A percentile compares a stretch with the other conserved stretches of the same genome.
phyloP scores from a whole-genome alignment of 192 early-diverging fungal species.

The Gryganskiella cystojenkinii region DNA sequence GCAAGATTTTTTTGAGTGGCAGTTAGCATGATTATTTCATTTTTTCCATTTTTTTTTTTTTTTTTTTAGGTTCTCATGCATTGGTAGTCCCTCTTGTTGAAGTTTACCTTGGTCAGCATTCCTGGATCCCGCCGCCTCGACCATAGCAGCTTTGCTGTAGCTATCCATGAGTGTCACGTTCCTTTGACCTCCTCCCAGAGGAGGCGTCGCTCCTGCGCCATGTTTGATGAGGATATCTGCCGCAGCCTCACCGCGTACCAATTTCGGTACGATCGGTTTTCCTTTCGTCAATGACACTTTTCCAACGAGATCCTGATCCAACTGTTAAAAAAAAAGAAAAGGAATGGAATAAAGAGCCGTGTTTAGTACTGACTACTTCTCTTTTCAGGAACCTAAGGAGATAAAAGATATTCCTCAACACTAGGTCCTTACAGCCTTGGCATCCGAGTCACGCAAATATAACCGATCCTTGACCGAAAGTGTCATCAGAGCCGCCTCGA shows the following conservation, averaged over 20 bases:
- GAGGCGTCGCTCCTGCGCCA: neutral
- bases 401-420: no score
- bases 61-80: no score
- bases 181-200: neutral
- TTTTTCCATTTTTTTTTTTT: no score
- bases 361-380: no score
- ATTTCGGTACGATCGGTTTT: slow-evolving; percentile 44
- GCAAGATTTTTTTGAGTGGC: neutral
- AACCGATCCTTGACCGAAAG: slow-evolving; percentile 38
- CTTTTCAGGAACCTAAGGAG: no score
- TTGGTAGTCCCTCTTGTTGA: no score
- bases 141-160: slow-evolving; percentile 10
- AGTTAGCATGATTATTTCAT: no score
- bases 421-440: slow-evolving; percentile 16
- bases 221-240: slow-evolving; percentile 38
- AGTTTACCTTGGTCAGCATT: neutral
- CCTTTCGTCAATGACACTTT: slow-evolving; percentile 46
- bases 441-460: slow-evolving; percentile 31
- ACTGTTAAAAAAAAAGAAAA: slow-evolving; percentile 6
- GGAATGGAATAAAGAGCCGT: no score
- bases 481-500: slow-evolving; percentile 35
- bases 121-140: neutral
- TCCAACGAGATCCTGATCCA: slow-evolving; percentile 41
- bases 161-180: neutral
- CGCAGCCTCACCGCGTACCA: slow-evolving; percentile 39